Evolutionary conservation across 768 basidiomycete genomes (phyloP).

Genomic region (Candolleomyces eurysporus): DNA sequence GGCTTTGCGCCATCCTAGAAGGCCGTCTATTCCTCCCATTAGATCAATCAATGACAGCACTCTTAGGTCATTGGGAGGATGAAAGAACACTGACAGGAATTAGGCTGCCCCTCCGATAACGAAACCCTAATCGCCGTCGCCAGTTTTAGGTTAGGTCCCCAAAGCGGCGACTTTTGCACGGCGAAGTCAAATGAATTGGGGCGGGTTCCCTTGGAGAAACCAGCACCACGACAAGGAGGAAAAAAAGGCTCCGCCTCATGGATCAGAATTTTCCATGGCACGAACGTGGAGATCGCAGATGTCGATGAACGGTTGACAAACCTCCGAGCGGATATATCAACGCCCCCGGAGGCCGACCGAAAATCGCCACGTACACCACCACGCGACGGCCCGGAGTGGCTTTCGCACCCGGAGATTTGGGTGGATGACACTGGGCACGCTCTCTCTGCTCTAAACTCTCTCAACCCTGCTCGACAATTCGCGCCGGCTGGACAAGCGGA

Average conservation of each 20-base stretch:
- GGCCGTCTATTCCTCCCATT: too few relatives aligned
- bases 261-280: slow-evolving; percentile 3
- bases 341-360: too few relatives aligned
- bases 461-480: background rate
- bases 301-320: background rate
- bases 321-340: too few relatives aligned
- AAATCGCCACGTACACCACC: too few relatives aligned
- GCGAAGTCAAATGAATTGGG: background rate
- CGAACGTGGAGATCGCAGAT: background rate
- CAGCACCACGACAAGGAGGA: too few relatives aligned
- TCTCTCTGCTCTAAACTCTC: background rate
- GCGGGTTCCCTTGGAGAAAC: background rate
- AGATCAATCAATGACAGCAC: too few relatives aligned
- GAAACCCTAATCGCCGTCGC: background rate
- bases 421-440: background rate
- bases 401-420: background rate
- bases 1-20: too few relatives aligned
- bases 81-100: too few relatives aligned
- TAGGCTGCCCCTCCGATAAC: too few relatives aligned
- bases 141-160: background rate
- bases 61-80: too few relatives aligned
- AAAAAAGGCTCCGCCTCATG: background rate
- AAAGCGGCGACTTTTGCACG: background rate
- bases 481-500: background rate
- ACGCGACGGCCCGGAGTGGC: background rate